Evolutionary conservation across 108 stramenopile species (phyloP), one percentile per base, ranked within the genome.

Genomic region (Pseudonitzschia delicatissima): DNA sequence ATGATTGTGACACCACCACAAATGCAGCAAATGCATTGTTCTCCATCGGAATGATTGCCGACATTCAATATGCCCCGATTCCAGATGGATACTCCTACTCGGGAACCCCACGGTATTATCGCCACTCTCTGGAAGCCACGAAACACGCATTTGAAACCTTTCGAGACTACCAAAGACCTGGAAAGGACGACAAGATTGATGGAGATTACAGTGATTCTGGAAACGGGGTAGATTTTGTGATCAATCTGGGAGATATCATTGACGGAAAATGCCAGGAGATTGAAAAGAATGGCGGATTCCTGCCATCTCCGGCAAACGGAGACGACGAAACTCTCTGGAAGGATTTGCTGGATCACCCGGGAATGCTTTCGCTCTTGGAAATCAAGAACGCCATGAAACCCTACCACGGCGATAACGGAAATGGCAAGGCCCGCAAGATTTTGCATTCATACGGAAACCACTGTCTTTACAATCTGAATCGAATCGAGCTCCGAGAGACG

Each of bases 391-490:
- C 17, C 13, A 33, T 33, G 81, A 42, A 61, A 73, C 9, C 79
- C 78, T 0, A 71, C 83, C 34, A 84, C 91, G 7, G 45, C 88
- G 26, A 68, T 80, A 18, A 45, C 51, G 3, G 88, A 89, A 59
- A 57, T 44, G 33, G 33, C 9, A 40, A 40, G 0, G 40, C 13
- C 15, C 40, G 40, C 15, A 42, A 57, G n/a, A 78, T 88, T 20
- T 21, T 91, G 32, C 93, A 94, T 60, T 78, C 87, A 1, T 91
- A 94, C 68, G 93, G 93, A 3, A 94, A 94, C 63, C 93, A 94
- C 60, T 87, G 87, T 71, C 59, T 94, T 45, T 94, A 94, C 85
- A 93, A 88, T 74, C 42, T 94, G n/a, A 74, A 82, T 47, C 70
- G 93, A 26, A 13, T 73, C 21, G 62, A 65, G 27, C 33, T 94